phyloP scores from a whole-genome alignment of 179 eudicot genomes.

The Kewa caespitosa region DNA sequence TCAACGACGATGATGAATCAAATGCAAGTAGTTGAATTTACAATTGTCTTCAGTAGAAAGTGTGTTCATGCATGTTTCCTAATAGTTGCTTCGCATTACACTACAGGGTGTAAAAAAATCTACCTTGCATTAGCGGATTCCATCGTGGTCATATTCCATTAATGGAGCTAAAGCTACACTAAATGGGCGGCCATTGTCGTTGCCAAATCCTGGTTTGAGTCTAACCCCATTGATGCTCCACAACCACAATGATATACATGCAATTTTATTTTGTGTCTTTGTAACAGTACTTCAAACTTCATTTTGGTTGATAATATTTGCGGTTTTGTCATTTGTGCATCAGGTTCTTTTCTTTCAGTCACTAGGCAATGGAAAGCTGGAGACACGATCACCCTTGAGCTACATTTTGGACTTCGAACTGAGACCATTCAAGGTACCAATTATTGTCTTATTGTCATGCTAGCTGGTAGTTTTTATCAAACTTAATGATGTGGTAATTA shows the following conservation, averaged over 20 bases:
- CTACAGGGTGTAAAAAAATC: slow-evolving; percentile 33
- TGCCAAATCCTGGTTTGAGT: slow-evolving; percentile 55
- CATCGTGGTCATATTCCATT: slow-evolving; percentile 64
- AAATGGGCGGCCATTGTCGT: slow-evolving; percentile 39
- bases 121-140: slow-evolving; percentile 65
- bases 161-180: slow-evolving; percentile 49
- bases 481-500: neutral
- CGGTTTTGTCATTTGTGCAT: neutral
- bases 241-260: neutral
- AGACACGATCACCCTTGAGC: slow-evolving; percentile 50
- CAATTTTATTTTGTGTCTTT: no score
- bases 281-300: neutral
- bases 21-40: no score
- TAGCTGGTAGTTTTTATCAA: neutral
- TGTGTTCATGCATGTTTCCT: neutral
- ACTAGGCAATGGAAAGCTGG: slow-evolving; percentile 49
- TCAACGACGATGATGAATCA: no score
- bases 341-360: slow-evolving; percentile 67
- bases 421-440: slow-evolving; percentile 76
- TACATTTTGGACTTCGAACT: slow-evolving; percentile 58
- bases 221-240: neutral
- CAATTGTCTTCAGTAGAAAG: neutral
- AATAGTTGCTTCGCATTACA: neutral
- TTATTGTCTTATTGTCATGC: neutral
- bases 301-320: neutral